Base-by-base conservation (phyloP, 2,329 filamentous ascomycete species). In the Magnaporthiopsis incrustans region DNA sequence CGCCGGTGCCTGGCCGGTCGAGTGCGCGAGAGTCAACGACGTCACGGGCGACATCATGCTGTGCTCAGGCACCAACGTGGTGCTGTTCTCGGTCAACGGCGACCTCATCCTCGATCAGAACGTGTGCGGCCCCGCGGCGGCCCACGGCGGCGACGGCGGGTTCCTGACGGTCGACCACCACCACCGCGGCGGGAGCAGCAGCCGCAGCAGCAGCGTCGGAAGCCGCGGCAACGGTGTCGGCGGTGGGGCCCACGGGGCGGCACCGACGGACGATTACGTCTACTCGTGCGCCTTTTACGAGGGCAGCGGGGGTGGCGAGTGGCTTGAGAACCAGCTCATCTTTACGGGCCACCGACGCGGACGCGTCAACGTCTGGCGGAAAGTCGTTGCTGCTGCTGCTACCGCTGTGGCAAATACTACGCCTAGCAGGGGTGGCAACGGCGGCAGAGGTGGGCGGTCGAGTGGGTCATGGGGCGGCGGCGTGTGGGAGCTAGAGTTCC, bases 221-320 rank as follows among this genome's bases (percentile, higher is more conserved):
- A 26, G 27, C 27, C 15, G 58, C 18, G 7, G 60, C 38, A 25
- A n/a, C 38, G 25, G 15, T 30, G 61, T 1, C 26, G 33, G 26
- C 27, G 38, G 6, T n/a, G 27, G 22, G 18, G 57, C 27, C 57
- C 32, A 59, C 57, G 59, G 27, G 27, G 27, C 35, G n/a, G 81
- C 50, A 79, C 82, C 44, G 22, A 53, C 44, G 12, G 90, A 94
- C 30, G 94, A 97, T 71, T 87, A 83, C 44, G 87, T 97, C 2
- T 82, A 91, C 61, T 87, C 89, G 1, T 95, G 92, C 67, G 91
- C 93, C 3, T 97, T 97, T 74, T 98, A 98, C 76, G 93, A 98
- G 74, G 94, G 94, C 0, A 84, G 87, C 0, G 94, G 94, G 0
- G 84, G 87, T 0, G 95, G 92, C 69, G 95, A 98, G 76, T 98